A percentile compares a stretch with the other conserved stretches of the same genome.
phyloP scores from a whole-genome alignment of 768 basidiomycete species.

The Tulasnella sp. region DNA sequence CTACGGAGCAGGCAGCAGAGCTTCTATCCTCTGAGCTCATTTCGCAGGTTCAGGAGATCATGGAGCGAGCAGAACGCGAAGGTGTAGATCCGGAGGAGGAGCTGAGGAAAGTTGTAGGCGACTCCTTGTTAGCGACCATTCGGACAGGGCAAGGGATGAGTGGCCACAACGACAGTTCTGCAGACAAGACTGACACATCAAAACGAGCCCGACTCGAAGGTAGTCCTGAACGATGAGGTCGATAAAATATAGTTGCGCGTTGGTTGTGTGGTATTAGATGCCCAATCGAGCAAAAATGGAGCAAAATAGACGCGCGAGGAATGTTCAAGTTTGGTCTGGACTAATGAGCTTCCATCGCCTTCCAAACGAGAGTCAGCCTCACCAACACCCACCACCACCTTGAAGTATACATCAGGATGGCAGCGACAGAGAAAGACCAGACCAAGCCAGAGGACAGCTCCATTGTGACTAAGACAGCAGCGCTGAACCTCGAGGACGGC shows the following conservation, averaged over 20 bases:
- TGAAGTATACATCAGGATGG: neutral
- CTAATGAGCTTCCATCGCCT: conserved; percentile 9
- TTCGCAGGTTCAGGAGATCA: conserved; percentile 61
- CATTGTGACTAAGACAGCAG: neutral
- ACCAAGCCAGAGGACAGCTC: neutral
- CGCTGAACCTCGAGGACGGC: neutral
- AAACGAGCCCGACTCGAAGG: conserved; percentile 19
- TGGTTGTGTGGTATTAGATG: neutral
- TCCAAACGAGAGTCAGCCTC: conserved; percentile 1
- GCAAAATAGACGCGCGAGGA: conserved; percentile 14
- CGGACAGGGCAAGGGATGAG: conserved; percentile 45
- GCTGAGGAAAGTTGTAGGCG: conserved; percentile 57
- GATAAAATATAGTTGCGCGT: neutral
- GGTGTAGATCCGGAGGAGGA: conserved; percentile 63
- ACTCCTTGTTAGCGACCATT: conserved; percentile 65
- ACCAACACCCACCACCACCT: neutral
- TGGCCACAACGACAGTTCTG: neutral
- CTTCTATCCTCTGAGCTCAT: conserved; percentile 64
- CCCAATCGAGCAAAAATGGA: neutral
- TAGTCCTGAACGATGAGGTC: conserved; percentile 2
- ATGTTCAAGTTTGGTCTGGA: conserved; percentile 12
- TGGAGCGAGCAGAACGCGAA: conserved; percentile 54
- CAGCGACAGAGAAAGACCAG: neutral
- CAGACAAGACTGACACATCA: neutral
- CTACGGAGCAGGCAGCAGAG: conserved; percentile 67